Conservation (phyloP, 768 basidiomycete genomes). For the Pisolithus microcarpus region DNA sequence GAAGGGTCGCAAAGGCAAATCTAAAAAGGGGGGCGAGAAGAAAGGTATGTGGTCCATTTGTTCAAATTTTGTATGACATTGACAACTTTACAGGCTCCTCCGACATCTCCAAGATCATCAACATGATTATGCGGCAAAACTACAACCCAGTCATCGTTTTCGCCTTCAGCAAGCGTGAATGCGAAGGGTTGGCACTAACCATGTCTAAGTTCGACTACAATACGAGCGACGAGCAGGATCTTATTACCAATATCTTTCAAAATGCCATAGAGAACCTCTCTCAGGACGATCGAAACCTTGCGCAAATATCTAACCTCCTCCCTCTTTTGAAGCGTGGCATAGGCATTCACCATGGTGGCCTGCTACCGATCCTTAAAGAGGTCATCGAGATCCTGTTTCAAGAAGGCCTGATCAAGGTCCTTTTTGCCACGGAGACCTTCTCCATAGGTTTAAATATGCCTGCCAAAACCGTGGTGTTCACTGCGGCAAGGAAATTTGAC, state of each 20-base stretch:
- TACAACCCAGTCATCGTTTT: constrained; percentile 99
- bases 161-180: constrained; percentile 97
- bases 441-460: constrained; percentile 99
- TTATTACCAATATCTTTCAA: constrained; percentile 82
- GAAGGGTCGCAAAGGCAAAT: constrained; percentile 86
- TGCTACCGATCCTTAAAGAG: constrained; percentile 95
- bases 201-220: constrained; percentile 98
- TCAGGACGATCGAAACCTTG: constrained; percentile 79
- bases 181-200: constrained; percentile 84
- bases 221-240: constrained; percentile 82
- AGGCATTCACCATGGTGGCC: constrained; percentile 96
- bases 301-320: constrained; percentile 88
- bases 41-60: constrained; percentile 52
- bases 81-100: constrained; percentile 53
- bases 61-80: neutral
- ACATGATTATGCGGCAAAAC: constrained; percentile 97
- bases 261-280: constrained; percentile 90
- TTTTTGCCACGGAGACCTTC: constrained; percentile 98
- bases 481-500: constrained; percentile 91
- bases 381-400: constrained; percentile 99
- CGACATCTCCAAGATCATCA: constrained; percentile 95
- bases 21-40: constrained; percentile 86
- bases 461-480: constrained; percentile 98
- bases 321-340: constrained; percentile 92
- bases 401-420: constrained; percentile 93